Evolutionary conservation across 2,329 filamentous ascomycete species (phyloP).

Genomic region (Ascocoryne sarcoides): DNA sequence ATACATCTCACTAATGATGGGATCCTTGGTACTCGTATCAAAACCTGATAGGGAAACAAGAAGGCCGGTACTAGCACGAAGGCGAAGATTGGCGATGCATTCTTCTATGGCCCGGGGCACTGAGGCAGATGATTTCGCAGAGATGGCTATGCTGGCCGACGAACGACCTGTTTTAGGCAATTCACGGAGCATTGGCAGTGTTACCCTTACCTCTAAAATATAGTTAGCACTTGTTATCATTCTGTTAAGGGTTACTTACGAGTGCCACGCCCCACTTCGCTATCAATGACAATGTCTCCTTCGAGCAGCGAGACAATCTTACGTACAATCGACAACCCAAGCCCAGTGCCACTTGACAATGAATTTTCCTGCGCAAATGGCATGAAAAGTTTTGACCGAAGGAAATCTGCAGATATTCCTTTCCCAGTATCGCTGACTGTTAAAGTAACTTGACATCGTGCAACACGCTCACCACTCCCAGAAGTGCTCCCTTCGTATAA

Average conservation of each 20-base stretch:
- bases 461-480: constrained; percentile 10
- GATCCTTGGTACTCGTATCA: constrained; percentile 17
- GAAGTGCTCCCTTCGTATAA: constrained; percentile 9
- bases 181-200: constrained; percentile 24
- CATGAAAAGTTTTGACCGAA: constrained; percentile 50
- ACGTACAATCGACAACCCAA: constrained; percentile 58
- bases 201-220: constrained; percentile 24
- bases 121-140: constrained; percentile 16
- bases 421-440: constrained; percentile 67
- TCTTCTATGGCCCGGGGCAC: constrained; percentile 19
- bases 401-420: constrained; percentile 57
- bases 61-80: constrained; percentile 13
- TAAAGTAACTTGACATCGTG: constrained; percentile 40
- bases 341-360: constrained; percentile 50
- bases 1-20: constrained; percentile 15
- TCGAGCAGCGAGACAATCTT: constrained; percentile 51
- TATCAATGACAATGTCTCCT: constrained; percentile 51
- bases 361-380: constrained; percentile 57
- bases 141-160: constrained; percentile 6
- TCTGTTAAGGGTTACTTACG: constrained; percentile 30
- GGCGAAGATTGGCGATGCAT: constrained; percentile 17
- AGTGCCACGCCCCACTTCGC: constrained; percentile 45
- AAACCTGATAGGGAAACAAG: constrained; percentile 24
- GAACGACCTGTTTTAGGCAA: constrained; percentile 19
- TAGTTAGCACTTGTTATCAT: constrained; percentile 8